These are phyloP conservation scores for Spiromastix sp. DNA, from an alignment of 2,329 filamentous ascomycete species.

Conservation along the genomic window DNA sequence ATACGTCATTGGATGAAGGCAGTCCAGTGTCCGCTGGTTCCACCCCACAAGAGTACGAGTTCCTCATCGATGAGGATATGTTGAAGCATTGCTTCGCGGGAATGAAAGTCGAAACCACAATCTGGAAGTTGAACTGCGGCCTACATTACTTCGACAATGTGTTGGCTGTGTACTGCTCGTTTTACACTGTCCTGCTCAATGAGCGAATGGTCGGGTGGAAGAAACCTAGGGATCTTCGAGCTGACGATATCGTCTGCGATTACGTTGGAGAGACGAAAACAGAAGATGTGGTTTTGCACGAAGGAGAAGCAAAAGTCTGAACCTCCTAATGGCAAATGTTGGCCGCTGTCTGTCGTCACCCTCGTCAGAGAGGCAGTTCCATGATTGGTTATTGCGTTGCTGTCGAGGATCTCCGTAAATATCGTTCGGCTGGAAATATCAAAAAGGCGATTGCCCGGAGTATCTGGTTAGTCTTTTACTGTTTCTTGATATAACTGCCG, in stretches of 20 bases:
- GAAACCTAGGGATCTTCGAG: conserved; percentile 33
- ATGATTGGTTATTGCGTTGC: no score
- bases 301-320: conserved; percentile 4
- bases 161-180: conserved; percentile 46
- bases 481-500: no score
- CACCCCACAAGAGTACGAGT: conserved; percentile 33
- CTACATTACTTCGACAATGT: conserved; percentile 55
- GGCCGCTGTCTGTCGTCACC: background rate
- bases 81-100: conserved; percentile 51
- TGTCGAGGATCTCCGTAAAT: no score
- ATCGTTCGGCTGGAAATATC: no score
- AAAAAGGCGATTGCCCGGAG: no score
- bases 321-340: background rate
- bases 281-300: conserved; percentile 6
- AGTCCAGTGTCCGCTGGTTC: conserved; percentile 12
- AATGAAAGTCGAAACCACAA: conserved; percentile 48
- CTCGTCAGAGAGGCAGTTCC: no score
- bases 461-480: no score
- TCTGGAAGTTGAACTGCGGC: conserved; percentile 50
- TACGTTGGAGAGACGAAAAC: conserved; percentile 5
- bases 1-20: conserved; percentile 25
- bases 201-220: conserved; percentile 60
- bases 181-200: conserved; percentile 57
- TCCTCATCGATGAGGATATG: conserved; percentile 58
- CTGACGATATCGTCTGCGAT: conserved; percentile 10